Percentiles rank a stretch among this genome's conserved stretches.
phyloP scores from a whole-genome alignment of 2,329 filamentous ascomycete genomes.

The Penicillium hesseltinei region DNA sequence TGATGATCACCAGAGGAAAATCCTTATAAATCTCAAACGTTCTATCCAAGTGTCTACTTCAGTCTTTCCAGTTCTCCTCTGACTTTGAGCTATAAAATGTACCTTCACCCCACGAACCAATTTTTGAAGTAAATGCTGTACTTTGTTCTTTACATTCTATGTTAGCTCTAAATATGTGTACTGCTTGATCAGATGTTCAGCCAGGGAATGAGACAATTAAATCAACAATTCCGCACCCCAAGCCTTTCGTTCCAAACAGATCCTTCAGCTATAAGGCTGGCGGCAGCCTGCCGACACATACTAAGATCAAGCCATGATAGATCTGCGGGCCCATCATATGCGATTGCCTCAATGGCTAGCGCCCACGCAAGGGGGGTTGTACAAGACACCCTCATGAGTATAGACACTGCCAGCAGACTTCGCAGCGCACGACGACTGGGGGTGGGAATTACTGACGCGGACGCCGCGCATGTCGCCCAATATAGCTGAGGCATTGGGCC shows the following conservation, averaged over 20 bases:
- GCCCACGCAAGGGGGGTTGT: slow-evolving; percentile 47
- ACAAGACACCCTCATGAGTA: slow-evolving; percentile 52
- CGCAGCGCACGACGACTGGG: slow-evolving; percentile 46
- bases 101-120: background rate
- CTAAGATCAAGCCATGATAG: slow-evolving; percentile 30
- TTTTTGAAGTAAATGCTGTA: background rate
- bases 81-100: background rate
- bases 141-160: background rate
- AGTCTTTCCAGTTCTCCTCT: background rate
- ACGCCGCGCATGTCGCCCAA: slow-evolving; percentile 41
- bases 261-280: slow-evolving; percentile 38
- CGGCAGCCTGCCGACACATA: slow-evolving; percentile 37
- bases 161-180: slow-evolving; percentile 33
- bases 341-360: slow-evolving; percentile 51
- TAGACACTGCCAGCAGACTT: slow-evolving; percentile 46
- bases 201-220: slow-evolving; percentile 34
- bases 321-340: slow-evolving; percentile 47
- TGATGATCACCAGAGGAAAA: slow-evolving; percentile 5
- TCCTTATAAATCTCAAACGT: background rate
- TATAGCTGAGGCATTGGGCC: slow-evolving; percentile 46
- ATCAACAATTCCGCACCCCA: slow-evolving; percentile 32
- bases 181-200: slow-evolving; percentile 40
- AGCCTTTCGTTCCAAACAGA: slow-evolving; percentile 47
- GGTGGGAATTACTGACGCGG: slow-evolving; percentile 52
- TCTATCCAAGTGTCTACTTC: background rate